A percentile compares a stretch with the other conserved stretches of the same genome.
These are phyloP conservation scores for Limnanthes douglasii DNA, from an alignment of 345 rosid genomes.

Conservation along the genomic window DNA sequence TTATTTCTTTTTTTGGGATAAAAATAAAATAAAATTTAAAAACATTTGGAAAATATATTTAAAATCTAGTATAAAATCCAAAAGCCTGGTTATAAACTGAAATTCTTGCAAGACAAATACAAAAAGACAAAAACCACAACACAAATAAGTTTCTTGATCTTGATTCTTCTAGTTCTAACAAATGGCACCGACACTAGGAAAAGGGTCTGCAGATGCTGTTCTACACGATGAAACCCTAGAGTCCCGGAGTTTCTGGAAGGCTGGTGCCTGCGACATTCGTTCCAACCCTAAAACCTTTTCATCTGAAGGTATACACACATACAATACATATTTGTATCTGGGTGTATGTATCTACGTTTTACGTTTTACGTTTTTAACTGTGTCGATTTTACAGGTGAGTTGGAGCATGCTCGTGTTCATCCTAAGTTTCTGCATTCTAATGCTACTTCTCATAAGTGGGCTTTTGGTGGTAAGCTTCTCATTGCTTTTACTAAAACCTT, in stretches of 20 bases:
- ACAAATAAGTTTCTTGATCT: too few relatives aligned
- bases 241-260: conserved; percentile 81
- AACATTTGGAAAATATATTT: too few relatives aligned
- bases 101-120: too few relatives aligned
- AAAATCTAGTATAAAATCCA: too few relatives aligned
- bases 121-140: too few relatives aligned
- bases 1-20: too few relatives aligned
- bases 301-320: conserved; percentile 9
- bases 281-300: conserved; percentile 9
- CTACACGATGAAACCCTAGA: conserved; percentile 27
- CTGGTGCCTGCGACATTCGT: conserved; percentile 30
- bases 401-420: conserved; percentile 92
- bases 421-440: conserved; percentile 95
- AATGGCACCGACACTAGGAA: too few relatives aligned
- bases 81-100: too few relatives aligned
- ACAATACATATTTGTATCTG: conserved; percentile 5
- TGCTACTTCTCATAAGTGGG: conserved; percentile 99
- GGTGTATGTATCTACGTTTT: conserved; percentile 21
- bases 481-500: not conserved
- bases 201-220: too few relatives aligned
- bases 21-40: too few relatives aligned
- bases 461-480: conserved; percentile 67
- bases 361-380: not conserved
- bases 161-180: too few relatives aligned
- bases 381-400: conserved; percentile 19